Evolutionary conservation across 495 filamentous ascomycete species (phyloP), one percentile per base, ranked within the genome.

Genomic region (Lepidopterella palustris): DNA sequence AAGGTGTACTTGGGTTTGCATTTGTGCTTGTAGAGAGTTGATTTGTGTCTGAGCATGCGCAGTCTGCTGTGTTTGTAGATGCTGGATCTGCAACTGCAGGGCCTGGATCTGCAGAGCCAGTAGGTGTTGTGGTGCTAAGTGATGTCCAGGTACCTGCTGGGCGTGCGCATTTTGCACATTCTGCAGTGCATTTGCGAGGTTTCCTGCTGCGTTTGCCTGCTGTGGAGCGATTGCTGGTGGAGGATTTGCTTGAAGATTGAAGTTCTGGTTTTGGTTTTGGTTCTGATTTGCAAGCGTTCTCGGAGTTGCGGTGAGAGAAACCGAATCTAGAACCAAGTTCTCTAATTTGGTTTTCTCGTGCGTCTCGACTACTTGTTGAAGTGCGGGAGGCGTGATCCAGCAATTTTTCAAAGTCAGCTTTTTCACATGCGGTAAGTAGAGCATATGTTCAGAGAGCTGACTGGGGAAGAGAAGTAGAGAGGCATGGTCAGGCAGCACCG

Each of bases 371-470:
- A 74, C 47, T 13, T 57, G 52, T 18, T 56, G 53, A 23, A 74
- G 52, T 15, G 55, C 60, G 10, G 57, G 45, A 15, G 72, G 71
- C 20, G 66, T 68, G 26, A 73, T 26, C 72, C 72, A 74, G 55
- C 72, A 74, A 51, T 74, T 74, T n/a, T 60, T 54, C 5, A 74
- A 39, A 1, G 66, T 71, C 15, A 74, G 64, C 21, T 70, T 57
- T 53, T 69, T 60, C 2, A 74, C 66, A 49, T 70, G 53, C 23
- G 65, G 62, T 53, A 74, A 71, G n/a, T 53, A 26, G 4, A 70
- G 48, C 9, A 65, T 25, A 6, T 5, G 13, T 2, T 53, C 6
- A 15, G 2, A 15, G 8, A 66, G 5, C 6, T 50, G 47, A 21
- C 47, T 25, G 11, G 25, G 35, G 13, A 11, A 10, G 18, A 28